phyloP scores from a whole-genome alignment of 176 grass and related monocot species.

The Aegilops speltoides region DNA sequence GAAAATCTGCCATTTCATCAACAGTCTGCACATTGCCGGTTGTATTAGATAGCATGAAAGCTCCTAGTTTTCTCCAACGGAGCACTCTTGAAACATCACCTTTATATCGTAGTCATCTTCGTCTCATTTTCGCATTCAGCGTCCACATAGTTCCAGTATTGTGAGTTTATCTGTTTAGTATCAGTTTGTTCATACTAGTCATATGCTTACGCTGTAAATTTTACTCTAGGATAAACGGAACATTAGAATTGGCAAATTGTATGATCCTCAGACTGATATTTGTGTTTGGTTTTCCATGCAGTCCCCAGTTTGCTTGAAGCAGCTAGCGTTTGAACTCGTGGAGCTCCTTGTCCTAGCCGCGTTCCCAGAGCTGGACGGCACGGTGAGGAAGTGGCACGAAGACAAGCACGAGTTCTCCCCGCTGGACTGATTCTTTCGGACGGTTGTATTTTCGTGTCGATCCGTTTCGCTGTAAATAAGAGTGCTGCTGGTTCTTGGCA shows the following conservation, averaged over 20 bases:
- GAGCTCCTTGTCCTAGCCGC: constrained; percentile 70
- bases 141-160: background rate
- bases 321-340: constrained; percentile 81
- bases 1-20: background rate
- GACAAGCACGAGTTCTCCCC: constrained; percentile 39
- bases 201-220: background rate
- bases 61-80: background rate
- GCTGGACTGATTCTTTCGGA: background rate
- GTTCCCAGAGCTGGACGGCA: constrained; percentile 84
- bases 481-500: background rate
- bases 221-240: background rate
- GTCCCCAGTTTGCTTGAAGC: constrained; percentile 93
- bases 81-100: background rate
- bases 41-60: background rate
- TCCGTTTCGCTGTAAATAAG: constrained; percentile 42
- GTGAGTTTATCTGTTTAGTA: background rate
- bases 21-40: background rate
- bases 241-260: background rate
- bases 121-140: background rate
- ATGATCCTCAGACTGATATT: constrained; percentile 11
- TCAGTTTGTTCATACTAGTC: background rate
- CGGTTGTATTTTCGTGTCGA: background rate
- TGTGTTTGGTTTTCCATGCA: constrained; percentile 39
- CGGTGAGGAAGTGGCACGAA: constrained; percentile 71
- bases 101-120: background rate